Percentiles rank a stretch among this genome's conserved stretches.
Conservation (phyloP, 2,329 filamentous ascomycete species). For the Diaporthe vaccinii region DNA sequence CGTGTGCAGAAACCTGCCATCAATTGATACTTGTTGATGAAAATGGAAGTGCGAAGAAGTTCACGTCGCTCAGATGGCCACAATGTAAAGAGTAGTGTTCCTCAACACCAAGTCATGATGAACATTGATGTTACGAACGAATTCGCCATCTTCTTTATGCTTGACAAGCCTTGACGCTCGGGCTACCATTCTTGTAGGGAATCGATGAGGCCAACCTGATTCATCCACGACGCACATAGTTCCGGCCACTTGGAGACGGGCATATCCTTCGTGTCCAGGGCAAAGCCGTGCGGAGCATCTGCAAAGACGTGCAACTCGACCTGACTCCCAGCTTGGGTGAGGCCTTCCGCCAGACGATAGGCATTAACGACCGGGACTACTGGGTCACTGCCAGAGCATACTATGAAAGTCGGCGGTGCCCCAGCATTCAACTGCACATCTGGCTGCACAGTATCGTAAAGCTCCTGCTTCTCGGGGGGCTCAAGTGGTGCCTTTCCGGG, state of each 20-base stretch:
- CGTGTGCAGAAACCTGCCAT: too few species aligned
- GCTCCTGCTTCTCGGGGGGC: conserved; percentile 11
- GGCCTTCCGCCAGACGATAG: conserved; percentile 9
- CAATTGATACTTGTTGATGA: too few species aligned
- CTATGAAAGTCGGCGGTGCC: conserved; percentile 5
- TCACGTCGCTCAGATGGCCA: too few species aligned
- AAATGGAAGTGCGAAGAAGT: too few species aligned
- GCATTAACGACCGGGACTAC: conserved; percentile 7
- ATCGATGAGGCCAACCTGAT: not conserved
- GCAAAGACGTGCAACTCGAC: conserved; percentile 20
- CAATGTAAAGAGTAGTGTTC: too few species aligned
- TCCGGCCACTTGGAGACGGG: conserved; percentile 17
- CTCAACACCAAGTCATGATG: too few species aligned
- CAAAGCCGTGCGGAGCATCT: conserved; percentile 22
- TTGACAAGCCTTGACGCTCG: too few species aligned
- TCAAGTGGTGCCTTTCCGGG: not conserved
- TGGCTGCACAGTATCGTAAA: conserved; percentile 5
- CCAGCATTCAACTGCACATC: not conserved
- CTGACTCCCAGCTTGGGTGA: not conserved
- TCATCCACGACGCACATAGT: not conserved
- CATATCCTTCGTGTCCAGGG: not conserved
- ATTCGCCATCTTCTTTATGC: too few species aligned
- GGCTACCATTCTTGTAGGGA: accelerated
- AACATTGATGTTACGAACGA: too few species aligned
- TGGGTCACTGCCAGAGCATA: conserved; percentile 11